Conservation (phyloP, 345 rosid genomes). For the Limnanthes douglasii region DNA sequence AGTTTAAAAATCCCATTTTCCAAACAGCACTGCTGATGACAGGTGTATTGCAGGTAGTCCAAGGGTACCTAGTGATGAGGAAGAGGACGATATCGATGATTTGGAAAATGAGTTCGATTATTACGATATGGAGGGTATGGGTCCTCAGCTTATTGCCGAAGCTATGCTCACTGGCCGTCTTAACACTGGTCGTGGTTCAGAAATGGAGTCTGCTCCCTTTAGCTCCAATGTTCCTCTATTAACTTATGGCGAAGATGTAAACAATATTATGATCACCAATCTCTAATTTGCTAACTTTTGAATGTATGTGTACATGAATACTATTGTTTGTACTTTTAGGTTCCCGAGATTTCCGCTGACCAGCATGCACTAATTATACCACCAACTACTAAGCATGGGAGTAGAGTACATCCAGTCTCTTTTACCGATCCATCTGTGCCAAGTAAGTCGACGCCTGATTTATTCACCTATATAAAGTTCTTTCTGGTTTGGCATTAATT, state of each 20-base stretch:
- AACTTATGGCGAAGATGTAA: constrained; percentile 90
- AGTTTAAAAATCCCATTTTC: no score
- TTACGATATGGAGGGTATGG: constrained; percentile 34
- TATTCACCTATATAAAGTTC: neutral
- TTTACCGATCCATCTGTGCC: constrained; percentile 51
- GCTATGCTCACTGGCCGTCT: constrained; percentile 40
- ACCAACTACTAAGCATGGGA: constrained; percentile 59
- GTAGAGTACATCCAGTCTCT: constrained; percentile 63
- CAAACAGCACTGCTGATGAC: no score
- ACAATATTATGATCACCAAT: neutral
- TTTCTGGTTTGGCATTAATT: constrained; percentile 3
- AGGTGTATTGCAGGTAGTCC: constrained; percentile 62
- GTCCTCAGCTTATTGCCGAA: constrained; percentile 56
- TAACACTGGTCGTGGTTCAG: constrained; percentile 43
- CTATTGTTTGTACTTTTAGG: constrained; percentile 23
- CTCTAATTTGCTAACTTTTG: constrained; percentile 1
- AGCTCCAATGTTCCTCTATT: constrained; percentile 78
- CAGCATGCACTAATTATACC: constrained; percentile 92
- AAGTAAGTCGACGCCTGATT: constrained; percentile 23
- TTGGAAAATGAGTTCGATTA: constrained; percentile 88
- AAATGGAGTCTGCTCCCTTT: constrained; percentile 57
- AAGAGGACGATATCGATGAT: constrained; percentile 92
- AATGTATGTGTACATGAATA: neutral
- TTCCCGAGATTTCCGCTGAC: constrained; percentile 75
- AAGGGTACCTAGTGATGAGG: constrained; percentile 93